Evolutionary conservation across 805 yeast species (phyloP).

Genomic region (Cyberlindnera saturnus): DNA sequence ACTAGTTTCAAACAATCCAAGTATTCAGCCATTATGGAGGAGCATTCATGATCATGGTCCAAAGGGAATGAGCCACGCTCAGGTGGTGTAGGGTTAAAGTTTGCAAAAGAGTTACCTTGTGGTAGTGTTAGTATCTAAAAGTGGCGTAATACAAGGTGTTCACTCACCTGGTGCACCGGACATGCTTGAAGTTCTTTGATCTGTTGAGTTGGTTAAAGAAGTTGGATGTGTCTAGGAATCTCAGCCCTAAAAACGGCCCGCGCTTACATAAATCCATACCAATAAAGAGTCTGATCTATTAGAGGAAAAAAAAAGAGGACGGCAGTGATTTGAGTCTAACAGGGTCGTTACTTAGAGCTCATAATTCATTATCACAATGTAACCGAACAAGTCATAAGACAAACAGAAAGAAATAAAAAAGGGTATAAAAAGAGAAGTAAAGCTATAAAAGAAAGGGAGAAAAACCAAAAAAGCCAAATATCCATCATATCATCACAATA

Average conservation of each 20-base stretch:
- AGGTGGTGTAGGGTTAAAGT: slow-evolving; percentile 84
- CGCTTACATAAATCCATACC: too few species aligned
- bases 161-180: slow-evolving; percentile 16
- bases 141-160: too few species aligned
- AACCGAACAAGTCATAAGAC: neutral
- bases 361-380: too few species aligned
- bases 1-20: slow-evolving; percentile 73
- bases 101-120: slow-evolving; percentile 36
- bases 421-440: neutral
- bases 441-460: neutral
- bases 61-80: slow-evolving; percentile 95
- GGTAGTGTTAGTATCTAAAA: neutral
- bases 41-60: slow-evolving; percentile 85
- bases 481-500: slow-evolving; percentile 4
- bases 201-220: too few species aligned
- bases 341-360: too few species aligned
- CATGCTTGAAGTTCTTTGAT: slow-evolving; percentile 2
- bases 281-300: too few species aligned
- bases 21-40: slow-evolving; percentile 66
- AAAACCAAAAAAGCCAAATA: neutral
- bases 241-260: too few species aligned
- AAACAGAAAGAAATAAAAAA: neutral
- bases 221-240: too few species aligned
- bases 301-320: too few species aligned
- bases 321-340: too few species aligned